phyloP scores from a whole-genome alignment of 1,284 basidiomycete species.

The Meira nashicola region DNA sequence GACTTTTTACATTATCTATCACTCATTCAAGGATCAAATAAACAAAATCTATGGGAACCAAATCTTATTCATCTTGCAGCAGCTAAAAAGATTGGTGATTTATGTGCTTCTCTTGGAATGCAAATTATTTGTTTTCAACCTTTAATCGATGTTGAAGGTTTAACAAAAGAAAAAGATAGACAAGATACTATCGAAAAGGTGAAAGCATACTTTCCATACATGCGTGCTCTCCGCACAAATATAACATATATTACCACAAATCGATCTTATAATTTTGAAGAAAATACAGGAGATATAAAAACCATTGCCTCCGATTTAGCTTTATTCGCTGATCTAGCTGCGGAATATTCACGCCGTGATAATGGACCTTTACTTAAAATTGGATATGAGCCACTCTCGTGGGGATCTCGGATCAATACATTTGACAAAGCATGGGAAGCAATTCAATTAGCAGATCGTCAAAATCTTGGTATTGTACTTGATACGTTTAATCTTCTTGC shows the following conservation, averaged over 20 bases:
- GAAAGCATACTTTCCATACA: conserved; percentile 1
- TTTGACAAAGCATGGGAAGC: conserved; percentile 5
- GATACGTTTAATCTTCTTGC: conserved; percentile 1
- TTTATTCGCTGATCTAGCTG: neutral
- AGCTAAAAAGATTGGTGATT: conserved; percentile 2
- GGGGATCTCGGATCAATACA: conserved; percentile 1
- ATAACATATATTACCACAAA: neutral
- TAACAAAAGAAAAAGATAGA: neutral
- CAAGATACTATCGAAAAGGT: neutral
- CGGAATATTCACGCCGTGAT: neutral
- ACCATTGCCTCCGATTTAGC: neutral
- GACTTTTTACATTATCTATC: neutral
- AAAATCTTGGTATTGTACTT: neutral
- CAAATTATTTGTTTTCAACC: conserved; percentile 1
- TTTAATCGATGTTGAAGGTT: neutral
- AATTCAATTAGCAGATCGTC: neutral
- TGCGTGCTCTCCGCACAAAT: conserved; percentile 1
- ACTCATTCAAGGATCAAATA: neutral
- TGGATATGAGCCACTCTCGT: neutral
- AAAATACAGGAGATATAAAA: neutral
- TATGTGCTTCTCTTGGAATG: conserved; percentile 1
- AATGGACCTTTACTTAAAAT: neutral
- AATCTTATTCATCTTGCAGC: neutral
- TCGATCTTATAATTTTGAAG: neutral
- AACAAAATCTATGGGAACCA: conserved; percentile 1